Base-by-base conservation (phyloP, 345 rosid species). In the Toxicodendron radicans region DNA sequence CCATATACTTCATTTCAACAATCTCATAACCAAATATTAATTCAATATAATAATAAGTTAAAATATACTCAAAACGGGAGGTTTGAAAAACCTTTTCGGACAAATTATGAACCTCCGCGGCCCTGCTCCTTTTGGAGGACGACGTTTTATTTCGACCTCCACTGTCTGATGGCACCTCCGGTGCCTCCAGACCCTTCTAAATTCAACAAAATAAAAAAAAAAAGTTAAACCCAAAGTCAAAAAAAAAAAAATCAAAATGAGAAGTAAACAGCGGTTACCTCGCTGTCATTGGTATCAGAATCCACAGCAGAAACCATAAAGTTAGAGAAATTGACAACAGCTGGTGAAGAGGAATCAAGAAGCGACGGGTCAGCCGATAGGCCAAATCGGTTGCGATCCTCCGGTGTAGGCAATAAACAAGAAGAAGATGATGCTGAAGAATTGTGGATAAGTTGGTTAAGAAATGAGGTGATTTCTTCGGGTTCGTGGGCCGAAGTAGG, bases 21-120 rank as follows among this genome's bases (percentile, higher is more conserved):
- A 66, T 41, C 23, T 61, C 70, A 45, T 11, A 66, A 62, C 21
- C 5, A 68, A 49, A 32, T 17, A 21, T 7, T 18, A 49, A 46
- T 16, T 30, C 5, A 8, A 23, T 16, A 38, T 13, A 48, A 27
- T 10, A 20, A 2, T 48, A 18, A 8, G 7, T 2, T n/a, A 70
- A 71, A n/a, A 60, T 9, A 67, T 35, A 46, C 65, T 43, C 24
- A 54, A 68, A 73, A 7, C 2, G 7, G 13, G 11, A 51, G 13
- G 16, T 11, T 33, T 63, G 7, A 12, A 41, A 32, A 81, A 91
- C 97, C 92, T 91, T 91, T 72, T 91, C 97, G 27, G 94, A 91
- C 81, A 89, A 69, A 73, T 89, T 91, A 83, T 91, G 94, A 38
- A 89, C 85, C 64, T 91, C 91, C 20, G 97, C 89, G 54, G 88